Conservation (phyloP, 345 rosid species). For the Trapa bicornis region DNA sequence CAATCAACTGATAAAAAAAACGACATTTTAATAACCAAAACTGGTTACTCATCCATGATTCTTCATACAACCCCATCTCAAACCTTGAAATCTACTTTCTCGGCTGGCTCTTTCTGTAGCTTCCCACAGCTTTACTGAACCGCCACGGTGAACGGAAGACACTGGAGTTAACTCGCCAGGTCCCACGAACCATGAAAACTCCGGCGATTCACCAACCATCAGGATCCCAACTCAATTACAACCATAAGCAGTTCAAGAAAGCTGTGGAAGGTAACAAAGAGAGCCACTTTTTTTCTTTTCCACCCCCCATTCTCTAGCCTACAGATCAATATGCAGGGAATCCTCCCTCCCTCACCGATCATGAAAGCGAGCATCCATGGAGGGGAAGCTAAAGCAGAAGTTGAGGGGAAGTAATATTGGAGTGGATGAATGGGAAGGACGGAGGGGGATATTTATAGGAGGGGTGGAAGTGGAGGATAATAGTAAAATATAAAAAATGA, state of each 20-base stretch:
- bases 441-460: conserved; percentile 7
- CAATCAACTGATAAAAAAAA: not conserved
- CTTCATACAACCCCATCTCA: not conserved
- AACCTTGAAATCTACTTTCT: not conserved
- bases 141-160: conserved; percentile 13
- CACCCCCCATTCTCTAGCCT: not conserved
- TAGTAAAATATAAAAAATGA: no score
- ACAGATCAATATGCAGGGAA: not conserved
- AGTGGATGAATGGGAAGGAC: not conserved
- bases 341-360: no score
- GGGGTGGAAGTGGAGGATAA: not conserved
- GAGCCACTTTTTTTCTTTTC: conserved; percentile 22
- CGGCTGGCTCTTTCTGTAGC: conserved; percentile 48
- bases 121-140: conserved; percentile 99
- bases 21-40: not conserved
- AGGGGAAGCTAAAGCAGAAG: not conserved
- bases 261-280: conserved; percentile 98
- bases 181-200: no score
- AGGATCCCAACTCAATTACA: not conserved
- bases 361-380: not conserved
- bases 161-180: no score
- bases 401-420: not conserved
- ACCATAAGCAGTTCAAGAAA: conserved; percentile 85
- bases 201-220: no score
- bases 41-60: no score